Evolutionary conservation across 495 filamentous ascomycete species (phyloP).

Genomic region (Sordaria brevicollis): DNA sequence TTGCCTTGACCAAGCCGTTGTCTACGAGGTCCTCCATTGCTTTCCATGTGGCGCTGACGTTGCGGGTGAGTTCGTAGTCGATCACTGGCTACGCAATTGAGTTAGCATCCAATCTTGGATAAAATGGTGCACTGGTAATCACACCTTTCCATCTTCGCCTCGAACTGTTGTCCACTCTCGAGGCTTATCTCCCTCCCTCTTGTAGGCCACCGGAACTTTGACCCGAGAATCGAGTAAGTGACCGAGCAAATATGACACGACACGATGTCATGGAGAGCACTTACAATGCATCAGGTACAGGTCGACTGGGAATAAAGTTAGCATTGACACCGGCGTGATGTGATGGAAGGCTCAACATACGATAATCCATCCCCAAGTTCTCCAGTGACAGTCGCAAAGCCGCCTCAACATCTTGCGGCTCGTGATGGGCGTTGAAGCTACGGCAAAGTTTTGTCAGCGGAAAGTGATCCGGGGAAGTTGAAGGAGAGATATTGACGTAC

Average conservation of each 20-base stretch:
- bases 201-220: slow-evolving; percentile 27
- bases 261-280: slow-evolving; percentile 1
- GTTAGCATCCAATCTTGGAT: not conserved
- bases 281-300: slow-evolving; percentile 28
- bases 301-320: slow-evolving; percentile 15
- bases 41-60: slow-evolving; percentile 26
- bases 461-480: not conserved
- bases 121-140: too few species aligned
- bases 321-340: too few species aligned
- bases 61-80: slow-evolving; percentile 21
- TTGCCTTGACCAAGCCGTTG: slow-evolving; percentile 20
- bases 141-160: slow-evolving; percentile 25
- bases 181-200: slow-evolving; percentile 14
- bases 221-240: not conserved
- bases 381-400: slow-evolving; percentile 14
- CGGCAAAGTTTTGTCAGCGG: not conserved
- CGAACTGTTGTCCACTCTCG: slow-evolving; percentile 18
- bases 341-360: slow-evolving; percentile 1
- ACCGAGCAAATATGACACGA: not conserved
- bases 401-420: slow-evolving; percentile 19
- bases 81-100: slow-evolving; percentile 10
- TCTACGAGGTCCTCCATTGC: slow-evolving; percentile 26
- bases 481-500: slow-evolving; percentile 2
- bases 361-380: slow-evolving; percentile 19
- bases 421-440: slow-evolving; percentile 17